Evolutionary conservation across 257 asterid genomes (phyloP).

Genomic region (Fraxinus excelsior): DNA sequence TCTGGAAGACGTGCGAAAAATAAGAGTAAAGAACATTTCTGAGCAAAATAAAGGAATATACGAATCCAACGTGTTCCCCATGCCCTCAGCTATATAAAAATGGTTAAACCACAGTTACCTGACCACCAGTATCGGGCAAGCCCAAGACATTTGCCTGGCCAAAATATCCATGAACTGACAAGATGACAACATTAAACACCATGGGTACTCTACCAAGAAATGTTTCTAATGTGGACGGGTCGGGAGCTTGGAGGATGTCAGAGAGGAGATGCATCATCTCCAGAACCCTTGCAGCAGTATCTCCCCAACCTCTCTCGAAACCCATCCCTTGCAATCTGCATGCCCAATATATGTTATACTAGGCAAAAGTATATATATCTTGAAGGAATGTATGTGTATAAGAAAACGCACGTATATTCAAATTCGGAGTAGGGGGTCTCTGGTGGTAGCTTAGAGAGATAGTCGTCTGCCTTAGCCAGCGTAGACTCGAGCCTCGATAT

Average conservation of each 20-base stretch:
- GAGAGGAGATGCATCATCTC: slow-evolving; percentile 91
- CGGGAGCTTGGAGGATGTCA: slow-evolving; percentile 96
- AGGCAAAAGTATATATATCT: neutral
- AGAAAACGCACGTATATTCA: slow-evolving; percentile 64
- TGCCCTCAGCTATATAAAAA: neutral
- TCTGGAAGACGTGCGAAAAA: neutral
- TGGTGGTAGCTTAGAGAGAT: slow-evolving; percentile 56
- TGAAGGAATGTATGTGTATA: neutral
- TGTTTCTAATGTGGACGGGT: slow-evolving; percentile 75
- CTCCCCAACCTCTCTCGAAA: slow-evolving; percentile 99
- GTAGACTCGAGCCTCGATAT: slow-evolving; percentile 79
- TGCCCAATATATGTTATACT: neutral
- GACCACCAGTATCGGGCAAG: slow-evolving; percentile 99
- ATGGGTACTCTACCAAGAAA: slow-evolving; percentile 96
- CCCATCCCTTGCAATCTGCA: slow-evolving; percentile 95
- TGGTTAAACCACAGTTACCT: slow-evolving; percentile 48
- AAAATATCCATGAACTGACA: slow-evolving; percentile 92
- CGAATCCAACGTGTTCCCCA: neutral
- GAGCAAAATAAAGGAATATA: neutral
- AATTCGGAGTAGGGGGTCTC: slow-evolving; percentile 81
- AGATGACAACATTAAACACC: slow-evolving; percentile 90
- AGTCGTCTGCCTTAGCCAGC: slow-evolving; percentile 79
- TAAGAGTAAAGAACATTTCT: neutral
- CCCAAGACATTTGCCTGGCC: slow-evolving; percentile 99
- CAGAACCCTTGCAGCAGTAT: slow-evolving; percentile 66